Percentiles rank a stretch among this genome's conserved stretches.
Evolutionary conservation across 768 basidiomycete species (phyloP).

Genomic region (Paxillus ammoniavirescens): DNA sequence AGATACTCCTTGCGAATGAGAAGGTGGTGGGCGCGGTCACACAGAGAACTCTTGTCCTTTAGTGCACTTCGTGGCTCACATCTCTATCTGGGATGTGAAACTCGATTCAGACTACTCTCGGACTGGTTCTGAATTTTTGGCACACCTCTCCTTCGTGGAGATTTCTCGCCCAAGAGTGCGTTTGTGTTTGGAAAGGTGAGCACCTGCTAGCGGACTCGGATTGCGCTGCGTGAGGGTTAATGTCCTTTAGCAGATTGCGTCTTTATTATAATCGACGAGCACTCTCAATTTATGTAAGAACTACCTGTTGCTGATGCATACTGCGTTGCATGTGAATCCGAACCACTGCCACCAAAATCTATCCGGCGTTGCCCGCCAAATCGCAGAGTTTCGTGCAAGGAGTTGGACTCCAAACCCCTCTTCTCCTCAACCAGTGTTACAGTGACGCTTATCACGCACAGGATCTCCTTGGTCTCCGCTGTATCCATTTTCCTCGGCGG

Average conservation of each 20-base stretch:
- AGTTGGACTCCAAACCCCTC: not conserved
- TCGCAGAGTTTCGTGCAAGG: not conserved
- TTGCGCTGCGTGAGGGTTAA: not conserved
- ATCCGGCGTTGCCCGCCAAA: not conserved
- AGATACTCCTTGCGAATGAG: no score
- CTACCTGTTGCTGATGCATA: no score
- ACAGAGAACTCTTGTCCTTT: not conserved
- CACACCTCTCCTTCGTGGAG: slow-evolving; percentile 6
- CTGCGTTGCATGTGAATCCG: not conserved
- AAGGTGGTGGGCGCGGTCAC: no score
- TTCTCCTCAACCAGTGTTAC: slow-evolving; percentile 39
- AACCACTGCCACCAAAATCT: not conserved
- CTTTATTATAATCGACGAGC: not conserved
- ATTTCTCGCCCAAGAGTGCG: slow-evolving; percentile 1
- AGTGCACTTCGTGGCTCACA: slow-evolving; percentile 17
- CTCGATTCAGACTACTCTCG: slow-evolving; percentile 17
- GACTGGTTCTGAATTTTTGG: slow-evolving; percentile 9
- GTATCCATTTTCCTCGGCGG: slow-evolving; percentile 53
- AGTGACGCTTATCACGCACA: slow-evolving; percentile 62
- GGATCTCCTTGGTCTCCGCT: slow-evolving; percentile 16
- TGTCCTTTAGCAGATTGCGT: not conserved
- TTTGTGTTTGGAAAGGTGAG: not conserved
- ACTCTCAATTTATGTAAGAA: no score
- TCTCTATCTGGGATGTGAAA: slow-evolving; percentile 9
- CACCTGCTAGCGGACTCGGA: not conserved